Evolutionary conservation across 306 rosid genomes (phyloP).

Genomic region (Vachellia pachyceras): DNA sequence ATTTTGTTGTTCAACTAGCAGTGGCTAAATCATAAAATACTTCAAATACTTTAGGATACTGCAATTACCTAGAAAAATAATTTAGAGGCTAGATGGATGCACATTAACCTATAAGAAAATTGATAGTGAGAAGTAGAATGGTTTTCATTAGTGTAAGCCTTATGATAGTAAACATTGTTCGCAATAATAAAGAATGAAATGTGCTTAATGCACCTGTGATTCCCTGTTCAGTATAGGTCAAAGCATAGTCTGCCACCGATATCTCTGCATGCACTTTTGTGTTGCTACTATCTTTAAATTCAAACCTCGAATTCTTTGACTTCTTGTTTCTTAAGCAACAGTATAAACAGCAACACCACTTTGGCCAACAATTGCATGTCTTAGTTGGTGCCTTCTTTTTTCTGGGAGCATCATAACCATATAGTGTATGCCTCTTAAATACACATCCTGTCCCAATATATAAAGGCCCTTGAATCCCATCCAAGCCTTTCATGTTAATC

Average conservation of each 20-base stretch:
- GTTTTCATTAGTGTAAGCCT: not conserved
- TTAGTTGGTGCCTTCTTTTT: slow-evolving; percentile 57
- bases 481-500: slow-evolving; percentile 84
- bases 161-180: not conserved
- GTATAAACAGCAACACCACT: slow-evolving; percentile 57
- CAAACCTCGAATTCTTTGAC: slow-evolving; percentile 47
- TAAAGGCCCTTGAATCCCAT: slow-evolving; percentile 85
- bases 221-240: slow-evolving; percentile 41
- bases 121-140: not conserved
- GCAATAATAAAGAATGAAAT: not conserved
- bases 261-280: slow-evolving; percentile 44
- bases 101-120: not conserved
- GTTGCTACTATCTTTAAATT: slow-evolving; percentile 37
- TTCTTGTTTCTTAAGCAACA: slow-evolving; percentile 47
- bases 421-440: slow-evolving; percentile 73
- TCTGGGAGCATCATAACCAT: slow-evolving; percentile 77
- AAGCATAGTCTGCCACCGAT: slow-evolving; percentile 35
- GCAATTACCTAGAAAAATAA: no score
- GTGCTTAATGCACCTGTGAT: no score
- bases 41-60: no score
- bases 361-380: slow-evolving; percentile 70
- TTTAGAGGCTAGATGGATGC: no score
- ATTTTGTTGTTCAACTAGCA: no score
- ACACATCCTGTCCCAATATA: slow-evolving; percentile 77
- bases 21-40: no score